Base-by-base conservation (phyloP, 192 early-diverging fungal genomes). In the Coemansia sp. region DNA sequence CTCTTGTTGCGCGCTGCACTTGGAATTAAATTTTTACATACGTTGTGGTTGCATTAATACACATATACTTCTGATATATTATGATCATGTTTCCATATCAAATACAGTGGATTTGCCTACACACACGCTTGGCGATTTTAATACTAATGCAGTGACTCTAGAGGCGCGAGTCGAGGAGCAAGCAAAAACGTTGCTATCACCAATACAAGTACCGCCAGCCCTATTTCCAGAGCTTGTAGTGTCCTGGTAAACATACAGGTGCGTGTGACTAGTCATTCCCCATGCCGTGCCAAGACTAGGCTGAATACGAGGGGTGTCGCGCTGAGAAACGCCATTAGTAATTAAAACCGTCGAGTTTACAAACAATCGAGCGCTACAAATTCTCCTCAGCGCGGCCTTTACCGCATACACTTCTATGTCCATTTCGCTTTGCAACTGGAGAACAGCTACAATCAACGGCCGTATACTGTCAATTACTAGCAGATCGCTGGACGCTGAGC, bases 381-480 rank as follows among this genome's bases (percentile, higher is more conserved):
- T 60, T 9, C 31, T 30, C n/a, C 65, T 48, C 8, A 76, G 57
- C 21, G 54, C 72, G 0, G 50, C 56, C 39, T 53, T 56, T 29
- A 76, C 58, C 11, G 72, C 57, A 25, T 66, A 40, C 32, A 66
- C 46, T 11, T 54, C 54, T 25, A 62, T 50, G 17, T 63, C 19
- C 5, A 42, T 43, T 7, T 65, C 59, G 29, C 42, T 56, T 13
- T 53, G 50, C 27, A 45, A 42, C 19, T 59, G 58, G 10, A 66
- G 50, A 1, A 60, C 65, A 26, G 52, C 42, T 23, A 74, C 38
- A 23, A 67, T 26, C 13, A 67, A 43, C 27, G 71, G 65, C 15
- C 65, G 64, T 18, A 74, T 48, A 22, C 66, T 63, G 51, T 76
- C 66, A 21, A 76, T 58, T n/a, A 76, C 43, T 5, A 69, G 21